A percentile compares a stretch with the other conserved stretches of the same genome.
Evolutionary conservation across 345 rosid genomes (phyloP).

Genomic region (Cardiospermum halicacabum): DNA sequence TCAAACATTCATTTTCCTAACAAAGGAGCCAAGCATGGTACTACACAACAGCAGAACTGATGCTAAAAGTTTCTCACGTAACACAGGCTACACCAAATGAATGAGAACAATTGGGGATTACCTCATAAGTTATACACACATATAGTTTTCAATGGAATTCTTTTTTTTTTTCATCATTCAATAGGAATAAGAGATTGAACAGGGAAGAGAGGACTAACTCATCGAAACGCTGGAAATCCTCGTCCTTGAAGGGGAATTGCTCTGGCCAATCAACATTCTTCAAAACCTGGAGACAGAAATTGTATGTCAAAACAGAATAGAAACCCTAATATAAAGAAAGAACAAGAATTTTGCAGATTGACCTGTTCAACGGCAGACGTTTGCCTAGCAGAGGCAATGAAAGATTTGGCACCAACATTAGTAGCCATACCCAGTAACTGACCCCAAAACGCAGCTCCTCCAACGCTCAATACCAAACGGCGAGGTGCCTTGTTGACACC

Average conservation of each 20-base stretch:
- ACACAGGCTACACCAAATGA: too few relatives aligned
- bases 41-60: too few relatives aligned
- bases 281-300: constrained; percentile 43
- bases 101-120: too few relatives aligned
- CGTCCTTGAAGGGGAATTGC: constrained; percentile 79
- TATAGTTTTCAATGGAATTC: too few relatives aligned
- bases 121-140: too few relatives aligned
- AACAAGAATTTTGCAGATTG: neutral
- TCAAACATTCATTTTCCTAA: constrained; percentile 3
- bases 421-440: constrained; percentile 46
- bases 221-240: constrained; percentile 84
- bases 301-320: neutral
- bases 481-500: constrained; percentile 34
- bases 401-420: constrained; percentile 34
- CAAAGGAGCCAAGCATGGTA: neutral
- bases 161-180: too few relatives aligned
- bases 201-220: constrained; percentile 39
- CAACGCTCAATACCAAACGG: constrained; percentile 52
- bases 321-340: constrained; percentile 2
- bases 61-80: too few relatives aligned
- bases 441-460: constrained; percentile 57
- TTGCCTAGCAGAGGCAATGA: constrained; percentile 73
- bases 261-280: constrained; percentile 83
- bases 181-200: constrained; percentile 1
- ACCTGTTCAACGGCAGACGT: constrained; percentile 69